Base-by-base conservation (phyloP, 2,329 filamentous ascomycete genomes). In the Pseudohalonectria lignicola region DNA sequence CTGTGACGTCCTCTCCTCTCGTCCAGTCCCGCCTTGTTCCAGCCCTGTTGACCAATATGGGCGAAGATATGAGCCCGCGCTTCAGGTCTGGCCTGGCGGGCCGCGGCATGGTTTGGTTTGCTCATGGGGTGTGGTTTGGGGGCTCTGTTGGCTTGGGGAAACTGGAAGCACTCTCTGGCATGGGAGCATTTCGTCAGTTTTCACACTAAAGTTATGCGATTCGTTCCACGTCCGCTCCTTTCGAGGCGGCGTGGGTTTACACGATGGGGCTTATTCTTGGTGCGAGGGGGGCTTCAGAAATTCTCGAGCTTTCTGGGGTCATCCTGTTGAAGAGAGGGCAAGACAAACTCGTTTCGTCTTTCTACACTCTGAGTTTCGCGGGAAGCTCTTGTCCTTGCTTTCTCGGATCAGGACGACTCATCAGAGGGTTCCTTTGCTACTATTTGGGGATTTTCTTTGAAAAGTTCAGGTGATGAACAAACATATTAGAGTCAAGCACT, bases 191-290 rank as follows among this genome's bases (percentile, higher is more conserved):
- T 95, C 82, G 90, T 95, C 90, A 79, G 79, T 82, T 37, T 13
- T 30, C 73, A n/a, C 85, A 76, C 60, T 71, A 94, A 78, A 95
- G 90, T 82, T 79, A 96, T 95, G 90, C 88, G 90, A 94, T 95
- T 94, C 86, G 84, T 66, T 12, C 58, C 51, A 46, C 55, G 44
- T 49, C 57, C 65, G 57, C 51, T 47, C 45, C 49, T 54, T 34
- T 19, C 51, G 47, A 12, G 17, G 12, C 39, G 48, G 55, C 57
- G 29, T 60, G 64, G 72, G 85, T 94, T 23, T 93, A 96, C 90
- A 94, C 88, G 87, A 96, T 94, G 90, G 90, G 90, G 90, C 90
- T 95, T 87, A 96, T 94, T 95, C 86, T 95, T 83, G 90, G 87
- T 75, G 83, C 88, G 87, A 94, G 86, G 83, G 82, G 83, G 65